Percentiles rank a stretch among this genome's conserved stretches.
Conservation (phyloP, 371 early-diverging fungal genomes). For the Sporodiniella umbellata region DNA sequence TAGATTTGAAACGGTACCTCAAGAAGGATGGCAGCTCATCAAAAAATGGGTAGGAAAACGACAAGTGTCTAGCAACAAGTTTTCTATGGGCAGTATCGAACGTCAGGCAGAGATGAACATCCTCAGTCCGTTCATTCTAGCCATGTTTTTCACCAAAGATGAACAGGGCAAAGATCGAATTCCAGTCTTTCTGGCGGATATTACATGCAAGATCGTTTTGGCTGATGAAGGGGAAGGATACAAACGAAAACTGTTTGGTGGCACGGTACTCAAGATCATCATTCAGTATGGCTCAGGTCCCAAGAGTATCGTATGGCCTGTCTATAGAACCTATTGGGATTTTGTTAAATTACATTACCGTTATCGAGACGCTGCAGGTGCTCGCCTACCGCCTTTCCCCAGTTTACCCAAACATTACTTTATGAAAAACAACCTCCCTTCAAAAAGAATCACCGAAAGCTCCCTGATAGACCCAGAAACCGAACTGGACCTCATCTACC, state of each 20-base stretch:
- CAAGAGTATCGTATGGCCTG: constrained; percentile 35
- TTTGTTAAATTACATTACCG: constrained; percentile 55
- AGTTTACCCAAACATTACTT: constrained; percentile 15
- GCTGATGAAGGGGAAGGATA: not conserved
- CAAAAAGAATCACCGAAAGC: not conserved
- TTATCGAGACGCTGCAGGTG: constrained; percentile 25
- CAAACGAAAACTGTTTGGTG: constrained; percentile 3
- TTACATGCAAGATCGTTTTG: constrained; percentile 17
- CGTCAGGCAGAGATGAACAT: constrained; percentile 24
- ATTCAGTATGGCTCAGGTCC: constrained; percentile 21
- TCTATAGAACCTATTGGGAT: constrained; percentile 53
- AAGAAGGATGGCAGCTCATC: constrained; percentile 15
- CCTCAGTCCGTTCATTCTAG: constrained; percentile 18
- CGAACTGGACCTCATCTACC: constrained; percentile 1
- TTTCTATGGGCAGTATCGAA: constrained; percentile 4
- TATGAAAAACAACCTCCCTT: not conserved
- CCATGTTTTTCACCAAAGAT: constrained; percentile 20
- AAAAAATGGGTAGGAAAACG: constrained; percentile 15
- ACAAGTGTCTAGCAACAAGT: not conserved
- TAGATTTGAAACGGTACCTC: constrained; percentile 16
- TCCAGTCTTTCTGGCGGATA: constrained; percentile 25
- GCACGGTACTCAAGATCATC: constrained; percentile 13
- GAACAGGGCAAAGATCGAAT: constrained; percentile 22
- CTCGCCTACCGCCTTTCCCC: constrained; percentile 51
- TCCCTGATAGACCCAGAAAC: constrained; percentile 18